Conservation (phyloP, 164 flowering plant genomes). For the Berberis thunbergii region DNA sequence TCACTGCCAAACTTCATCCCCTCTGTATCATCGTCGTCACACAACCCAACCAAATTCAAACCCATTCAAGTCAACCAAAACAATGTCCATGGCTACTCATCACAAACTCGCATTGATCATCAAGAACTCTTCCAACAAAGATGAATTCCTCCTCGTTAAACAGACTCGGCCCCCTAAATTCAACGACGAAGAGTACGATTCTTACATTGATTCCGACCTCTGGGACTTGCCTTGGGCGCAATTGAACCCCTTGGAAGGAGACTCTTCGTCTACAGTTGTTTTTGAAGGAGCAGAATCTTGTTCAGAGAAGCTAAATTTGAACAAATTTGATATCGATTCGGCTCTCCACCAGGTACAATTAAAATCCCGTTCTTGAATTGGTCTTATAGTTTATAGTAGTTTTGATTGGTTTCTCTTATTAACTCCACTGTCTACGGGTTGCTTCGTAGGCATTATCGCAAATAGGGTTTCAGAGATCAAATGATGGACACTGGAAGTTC, state of each 20-base stretch:
- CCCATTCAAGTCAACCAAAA: too few relatives aligned
- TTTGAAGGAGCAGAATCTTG: conserved; percentile 33
- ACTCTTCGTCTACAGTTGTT: conserved; percentile 8
- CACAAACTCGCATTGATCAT: conserved; percentile 59
- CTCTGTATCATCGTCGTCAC: too few relatives aligned
- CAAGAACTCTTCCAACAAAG: conserved; percentile 31
- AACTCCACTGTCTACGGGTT: not conserved
- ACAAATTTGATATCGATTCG: conserved; percentile 40
- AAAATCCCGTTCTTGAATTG: too few relatives aligned
- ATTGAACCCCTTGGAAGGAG: conserved; percentile 23
- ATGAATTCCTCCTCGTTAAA: conserved; percentile 41
- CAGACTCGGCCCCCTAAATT: conserved; percentile 64
- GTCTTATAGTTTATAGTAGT: too few relatives aligned
- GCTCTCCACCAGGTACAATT: conserved; percentile 44
- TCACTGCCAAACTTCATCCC: too few relatives aligned
- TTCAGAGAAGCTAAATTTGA: conserved; percentile 27
- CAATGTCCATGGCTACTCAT: conserved; percentile 27
- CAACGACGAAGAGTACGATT: conserved; percentile 62
- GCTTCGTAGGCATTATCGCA: conserved; percentile 39
- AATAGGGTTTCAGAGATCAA: conserved; percentile 26
- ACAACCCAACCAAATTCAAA: too few relatives aligned
- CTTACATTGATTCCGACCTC: conserved; percentile 71
- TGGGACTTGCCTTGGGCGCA: conserved; percentile 77
- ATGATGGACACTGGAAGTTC: conserved; percentile 37
- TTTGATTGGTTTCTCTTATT: too few relatives aligned